phyloP scores from a whole-genome alignment of 1,139 yeast genomes.

The Yamadazyma aaseri region DNA sequence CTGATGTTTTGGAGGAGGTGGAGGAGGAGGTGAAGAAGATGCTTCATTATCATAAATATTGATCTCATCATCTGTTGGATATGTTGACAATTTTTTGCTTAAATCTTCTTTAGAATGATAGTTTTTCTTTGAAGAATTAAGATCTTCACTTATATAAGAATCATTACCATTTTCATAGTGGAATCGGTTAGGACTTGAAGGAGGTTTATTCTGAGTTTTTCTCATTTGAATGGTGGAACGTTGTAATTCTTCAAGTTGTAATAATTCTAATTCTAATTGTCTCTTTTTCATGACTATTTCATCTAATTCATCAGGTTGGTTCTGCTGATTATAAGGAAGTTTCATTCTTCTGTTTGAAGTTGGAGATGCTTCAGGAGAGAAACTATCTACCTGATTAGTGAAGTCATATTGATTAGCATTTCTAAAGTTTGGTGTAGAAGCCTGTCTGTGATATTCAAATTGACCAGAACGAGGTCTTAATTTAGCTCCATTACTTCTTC shows the following conservation, averaged over 20 bases:
- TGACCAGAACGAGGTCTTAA: conserved; percentile 21
- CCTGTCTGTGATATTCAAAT: conserved; percentile 14
- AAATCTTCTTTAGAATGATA: conserved; percentile 37
- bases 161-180: conserved; percentile 23
- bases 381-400: conserved; percentile 26
- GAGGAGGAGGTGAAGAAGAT: conserved; percentile 11
- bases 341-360: conserved; percentile 9
- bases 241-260: conserved; percentile 38
- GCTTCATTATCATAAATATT: conserved; percentile 18
- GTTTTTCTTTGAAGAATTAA: conserved; percentile 31
- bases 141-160: conserved; percentile 39
- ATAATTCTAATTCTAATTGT: conserved; percentile 41
- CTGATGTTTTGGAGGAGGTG: conserved; percentile 45
- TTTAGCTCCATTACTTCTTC: conserved; percentile 11
- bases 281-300: conserved; percentile 35
- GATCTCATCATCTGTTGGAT: conserved; percentile 27
- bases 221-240: conserved; percentile 22
- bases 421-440: conserved; percentile 13
- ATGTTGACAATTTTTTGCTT: conserved; percentile 32
- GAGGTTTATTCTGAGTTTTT: conserved; percentile 9
- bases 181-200: conserved; percentile 8
- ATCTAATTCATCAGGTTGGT: conserved; percentile 19
- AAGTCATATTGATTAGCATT: conserved; percentile 11
- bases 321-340: conserved; percentile 5
- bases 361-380: conserved; percentile 27